Evolutionary conservation across 805 yeast genomes (phyloP), one percentile per base, ranked within the genome.

Genomic region (Yamadazyma olivae): DNA sequence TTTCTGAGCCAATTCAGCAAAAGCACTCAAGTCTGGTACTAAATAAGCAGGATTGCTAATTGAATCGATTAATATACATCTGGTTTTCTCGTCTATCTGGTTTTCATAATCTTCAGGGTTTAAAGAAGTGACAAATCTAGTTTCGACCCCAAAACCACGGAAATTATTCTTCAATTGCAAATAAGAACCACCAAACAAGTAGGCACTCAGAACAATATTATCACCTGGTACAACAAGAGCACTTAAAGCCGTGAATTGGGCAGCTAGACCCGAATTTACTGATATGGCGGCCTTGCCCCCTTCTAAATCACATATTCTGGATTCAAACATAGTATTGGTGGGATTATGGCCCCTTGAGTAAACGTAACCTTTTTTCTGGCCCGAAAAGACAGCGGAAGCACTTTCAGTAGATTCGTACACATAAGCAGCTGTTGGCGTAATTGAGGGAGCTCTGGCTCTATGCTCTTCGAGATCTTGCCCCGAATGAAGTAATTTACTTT

Each of bases 291-390:
- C 95, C 32, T 80, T 81, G 54, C 98, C 98, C 39, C 83, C 82
- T 66, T 91, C 98, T 42, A 91, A 74, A 34, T 93, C 93, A 35
- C 96, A 91, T 40, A 91, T 74, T 66, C 98, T 77, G 59, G 85
- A 77, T 65, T 91, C 98, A 44, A 91, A 83, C 20, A 86, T 93
- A 51, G 86, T 95, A 40, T 74, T 81, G 39, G 98, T 91, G 44
- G 98, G 98, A 70, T 91, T 91, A 77, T 78, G 81, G 48, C 91
- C 72, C 58, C 98, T 78, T 6, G 95, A 81, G 70, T 91, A 91
- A 49, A 90, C 83, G 68, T 71, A 84, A 33, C 96, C 96, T 16
- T 82, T 80, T 34, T 77, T 82, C 58, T 85, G 81, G 39, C 90
- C 71, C 27, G 89, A 93, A 49, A 91, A 91, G 41, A 88, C 68